Percentiles rank a stretch among this genome's conserved stretches.
phyloP scores from a whole-genome alignment of 331 rosid species.

The Rosa hybrid region DNA sequence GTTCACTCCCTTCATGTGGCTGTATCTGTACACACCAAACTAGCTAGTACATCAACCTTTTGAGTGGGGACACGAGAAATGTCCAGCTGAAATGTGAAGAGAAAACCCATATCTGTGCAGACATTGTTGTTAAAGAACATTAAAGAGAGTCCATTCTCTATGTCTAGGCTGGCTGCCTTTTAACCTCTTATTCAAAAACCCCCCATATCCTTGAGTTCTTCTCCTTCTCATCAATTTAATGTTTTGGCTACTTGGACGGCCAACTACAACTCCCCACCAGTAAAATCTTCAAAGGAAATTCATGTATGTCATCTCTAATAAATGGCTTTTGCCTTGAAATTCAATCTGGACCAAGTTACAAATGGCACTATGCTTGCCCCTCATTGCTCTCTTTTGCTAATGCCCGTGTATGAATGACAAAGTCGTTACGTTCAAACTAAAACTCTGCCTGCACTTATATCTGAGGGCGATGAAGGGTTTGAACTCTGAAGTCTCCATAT shows the following conservation, averaged over 20 bases:
- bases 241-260: conserved; percentile 52
- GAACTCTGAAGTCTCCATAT: not conserved
- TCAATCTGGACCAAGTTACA: not conserved
- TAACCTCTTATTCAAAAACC: not conserved
- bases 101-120: not conserved
- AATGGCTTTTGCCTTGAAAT: not conserved
- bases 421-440: not conserved
- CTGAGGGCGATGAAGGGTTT: not conserved
- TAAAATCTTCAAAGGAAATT: not conserved
- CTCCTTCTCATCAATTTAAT: conserved; percentile 29
- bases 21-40: not conserved
- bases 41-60: not conserved
- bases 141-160: conserved; percentile 2
- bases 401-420: not conserved
- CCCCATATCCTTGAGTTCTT: not conserved
- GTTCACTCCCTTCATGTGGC: not conserved
- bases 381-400: not conserved
- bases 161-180: not conserved
- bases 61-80: conserved; percentile 17
- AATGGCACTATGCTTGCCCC: not conserved
- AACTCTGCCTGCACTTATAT: not conserved
- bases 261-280: conserved; percentile 36
- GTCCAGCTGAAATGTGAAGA: conserved; percentile 7
- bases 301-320: not conserved
- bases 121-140: conserved; percentile 25